Conservation (phyloP, 495 filamentous ascomycete genomes). For the Podospora australis region DNA sequence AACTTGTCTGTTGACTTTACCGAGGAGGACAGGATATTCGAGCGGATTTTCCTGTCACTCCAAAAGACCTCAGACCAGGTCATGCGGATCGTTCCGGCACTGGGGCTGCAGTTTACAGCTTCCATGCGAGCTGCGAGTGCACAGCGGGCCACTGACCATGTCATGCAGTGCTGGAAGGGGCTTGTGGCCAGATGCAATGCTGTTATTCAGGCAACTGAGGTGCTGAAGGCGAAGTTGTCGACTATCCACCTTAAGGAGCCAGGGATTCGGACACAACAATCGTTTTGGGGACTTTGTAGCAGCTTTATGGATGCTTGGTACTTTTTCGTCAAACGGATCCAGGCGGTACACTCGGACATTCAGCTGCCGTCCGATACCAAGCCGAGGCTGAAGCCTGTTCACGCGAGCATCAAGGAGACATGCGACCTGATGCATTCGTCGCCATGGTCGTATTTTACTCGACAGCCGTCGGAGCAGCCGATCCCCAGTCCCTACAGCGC, state of each 20-base stretch:
- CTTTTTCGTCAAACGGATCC: slow-evolving; percentile 64
- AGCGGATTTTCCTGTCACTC: slow-evolving; percentile 69
- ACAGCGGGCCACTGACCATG: slow-evolving; percentile 39
- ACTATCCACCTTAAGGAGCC: slow-evolving; percentile 79
- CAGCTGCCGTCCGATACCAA: slow-evolving; percentile 61
- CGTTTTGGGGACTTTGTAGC: slow-evolving; percentile 80
- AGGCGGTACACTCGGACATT: slow-evolving; percentile 54
- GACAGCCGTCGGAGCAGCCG: slow-evolving; percentile 10
- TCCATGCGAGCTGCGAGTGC: slow-evolving; percentile 38
- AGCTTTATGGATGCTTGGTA: slow-evolving; percentile 69
- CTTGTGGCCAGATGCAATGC: slow-evolving; percentile 58
- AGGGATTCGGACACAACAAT: slow-evolving; percentile 62
- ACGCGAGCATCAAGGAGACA: slow-evolving; percentile 68
- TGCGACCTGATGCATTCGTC: slow-evolving; percentile 66
- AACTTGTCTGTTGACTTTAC: slow-evolving; percentile 50
- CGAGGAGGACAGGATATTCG: slow-evolving; percentile 73
- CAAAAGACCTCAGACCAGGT: slow-evolving; percentile 60
- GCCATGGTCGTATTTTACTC: slow-evolving; percentile 59
- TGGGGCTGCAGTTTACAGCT: slow-evolving; percentile 55
- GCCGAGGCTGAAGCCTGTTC: slow-evolving; percentile 65
- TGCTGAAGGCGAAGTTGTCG: slow-evolving; percentile 63
- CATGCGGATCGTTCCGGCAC: slow-evolving; percentile 57
- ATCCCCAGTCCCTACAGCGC: slow-evolving; percentile 9
- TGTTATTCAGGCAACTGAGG: slow-evolving; percentile 59
- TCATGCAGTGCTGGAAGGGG: slow-evolving; percentile 60